Evolutionary conservation across 345 rosid species (phyloP), one percentile per base, ranked within the genome.

Genomic region (Alliaria petiolata): DNA sequence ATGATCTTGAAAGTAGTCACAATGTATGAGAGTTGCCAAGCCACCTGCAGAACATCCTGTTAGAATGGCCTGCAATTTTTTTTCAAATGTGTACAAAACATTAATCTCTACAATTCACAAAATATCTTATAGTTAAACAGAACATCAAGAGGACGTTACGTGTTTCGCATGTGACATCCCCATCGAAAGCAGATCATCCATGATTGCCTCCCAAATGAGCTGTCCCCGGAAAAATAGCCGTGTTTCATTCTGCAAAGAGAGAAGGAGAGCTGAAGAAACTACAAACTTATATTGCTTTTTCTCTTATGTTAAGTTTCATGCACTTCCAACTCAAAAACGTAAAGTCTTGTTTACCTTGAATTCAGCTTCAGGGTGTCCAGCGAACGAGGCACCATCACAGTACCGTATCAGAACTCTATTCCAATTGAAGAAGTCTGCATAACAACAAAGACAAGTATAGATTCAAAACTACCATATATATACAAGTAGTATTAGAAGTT

Each of bases 21-120:
- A 93, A 61, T 90, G 96, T 68, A 89, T 87, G 65, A 90, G 82
- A 51, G 97, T 74, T 56, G 97, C 93, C 81, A 93, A 80, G 13
- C 96, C 97, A 45, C 98, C 98, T 31, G 98, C 96, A 74, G 98
- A 93, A 80, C 98, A 93, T 77, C 98, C 98, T 46, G 96, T 51
- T 51, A 93, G 93, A 72, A 90, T 76, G 34, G 92, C 97, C 98
- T 90, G 80, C 76, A 28, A 22, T 1, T 1, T 1, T 1, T 1
- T 1, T 22, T 22, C 25, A 22, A 28, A 65, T 36, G 9, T 54
- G 39, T 31, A 54, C n/a, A 36, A n/a, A n/a, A 52, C 7, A 33
- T 62, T 42, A 62, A 42, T 33, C 14, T 61, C 12, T 60, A 58
- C 26, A 22, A 22, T 19, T 15, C 43, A 69, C 12, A 68, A 25